Base-by-base conservation (phyloP, 108 stramenopile genomes). In the Mediolabrus comicus region DNA sequence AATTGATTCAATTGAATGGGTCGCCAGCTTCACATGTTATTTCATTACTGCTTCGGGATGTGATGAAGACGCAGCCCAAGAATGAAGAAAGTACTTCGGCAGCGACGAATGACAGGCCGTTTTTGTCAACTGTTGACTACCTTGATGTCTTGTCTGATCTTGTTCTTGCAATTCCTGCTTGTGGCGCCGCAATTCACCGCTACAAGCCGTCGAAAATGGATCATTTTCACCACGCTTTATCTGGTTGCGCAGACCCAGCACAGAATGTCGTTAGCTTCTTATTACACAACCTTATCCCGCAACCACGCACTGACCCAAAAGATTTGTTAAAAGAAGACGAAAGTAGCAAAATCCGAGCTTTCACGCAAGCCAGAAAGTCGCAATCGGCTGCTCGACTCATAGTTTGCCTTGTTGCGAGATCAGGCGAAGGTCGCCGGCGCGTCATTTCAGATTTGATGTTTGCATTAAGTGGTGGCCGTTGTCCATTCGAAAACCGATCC, bases 401-500 rank as follows among this genome's bases (percentile, higher is more conserved):
- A 9, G 79, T 94, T 14, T 86, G 89, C 14, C 83, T 98, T 17
- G 90, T 94, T 13, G 95, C 96, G 32, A 72, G 97, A 10, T 89
- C 91, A 36, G 96, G 97, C 8, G 97, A 98, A 63, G 94, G 95
- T 3, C 79, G 97, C n/a, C 83, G 90, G 43, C 78, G 94, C 33
- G 94, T 96, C 16, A 71, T 98, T 30, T 61, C 87, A 13, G 96
- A 98, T 49, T 75, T 98, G 12, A 67, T 80, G 26, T 86, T 88
- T 72, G 95, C 95, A 2, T 36, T 97, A 39, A 90, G 85, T 64
- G 80, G 88, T 52, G 90, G 90, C 4, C 68, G 62, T 11, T 70
- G 78, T n/a, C 65, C 65, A 16, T 13, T 64, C 24, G 64, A 59
- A 41, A 53, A 62, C 35, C 22, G 22, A 16, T 22, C 67, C 28